These are phyloP conservation scores for Dalbergia cultrata DNA, from an alignment of 306 rosid species.

Conservation along the genomic window DNA sequence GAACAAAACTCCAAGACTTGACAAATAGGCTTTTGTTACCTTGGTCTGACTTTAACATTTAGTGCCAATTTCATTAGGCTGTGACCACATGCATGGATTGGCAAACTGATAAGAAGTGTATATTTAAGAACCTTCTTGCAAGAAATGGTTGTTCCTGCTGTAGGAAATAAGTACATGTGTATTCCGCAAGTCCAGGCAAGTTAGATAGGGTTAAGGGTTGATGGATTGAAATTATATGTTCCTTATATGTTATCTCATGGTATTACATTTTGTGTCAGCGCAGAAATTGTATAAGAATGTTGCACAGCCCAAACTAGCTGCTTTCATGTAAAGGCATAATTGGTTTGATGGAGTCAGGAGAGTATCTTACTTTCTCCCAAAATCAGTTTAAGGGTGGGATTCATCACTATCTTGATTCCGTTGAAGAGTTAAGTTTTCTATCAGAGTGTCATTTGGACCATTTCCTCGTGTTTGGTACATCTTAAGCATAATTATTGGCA, in stretches of 20 bases:
- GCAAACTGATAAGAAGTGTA: no score
- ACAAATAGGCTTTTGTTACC: no score
- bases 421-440: constrained; percentile 79
- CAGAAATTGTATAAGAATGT: constrained; percentile 90
- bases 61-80: no score
- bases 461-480: constrained; percentile 29
- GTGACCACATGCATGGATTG: no score
- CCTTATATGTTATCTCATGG: constrained; percentile 70
- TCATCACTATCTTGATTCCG: constrained; percentile 90
- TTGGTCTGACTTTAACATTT: no score
- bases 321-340: constrained; percentile 72
- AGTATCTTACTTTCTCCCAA: constrained; percentile 83
- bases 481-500: neutral
- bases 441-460: neutral
- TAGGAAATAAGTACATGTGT: no score
- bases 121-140: no score
- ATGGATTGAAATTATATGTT: constrained; percentile 60
- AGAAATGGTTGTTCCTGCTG: no score
- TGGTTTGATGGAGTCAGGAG: constrained; percentile 82
- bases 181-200: no score
- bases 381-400: constrained; percentile 85
- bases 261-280: constrained; percentile 53
- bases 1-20: no score
- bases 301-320: constrained; percentile 89
- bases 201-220: constrained; percentile 20